Evolutionary conservation across 495 filamentous ascomycete species (phyloP).

Genomic region (Aspergillus avenaceus): DNA sequence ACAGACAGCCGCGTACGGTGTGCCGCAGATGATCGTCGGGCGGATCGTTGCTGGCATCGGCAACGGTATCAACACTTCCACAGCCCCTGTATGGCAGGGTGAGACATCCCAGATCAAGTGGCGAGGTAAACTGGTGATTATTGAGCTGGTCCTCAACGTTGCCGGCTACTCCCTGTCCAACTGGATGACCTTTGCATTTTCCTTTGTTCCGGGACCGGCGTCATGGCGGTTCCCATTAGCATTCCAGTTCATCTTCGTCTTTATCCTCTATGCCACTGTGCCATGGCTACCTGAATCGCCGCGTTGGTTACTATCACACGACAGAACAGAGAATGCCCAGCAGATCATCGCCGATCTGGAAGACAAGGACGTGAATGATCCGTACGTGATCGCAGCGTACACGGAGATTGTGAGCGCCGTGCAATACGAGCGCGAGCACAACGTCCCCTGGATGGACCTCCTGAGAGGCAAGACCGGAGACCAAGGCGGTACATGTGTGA

Average conservation of each 20-base stretch:
- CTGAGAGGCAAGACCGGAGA: constrained; percentile 30
- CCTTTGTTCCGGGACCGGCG: constrained; percentile 39
- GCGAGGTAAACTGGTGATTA: constrained; percentile 58
- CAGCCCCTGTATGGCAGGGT: constrained; percentile 63
- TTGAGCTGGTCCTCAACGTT: constrained; percentile 60
- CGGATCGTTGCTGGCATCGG: constrained; percentile 43
- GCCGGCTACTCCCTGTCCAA: constrained; percentile 51
- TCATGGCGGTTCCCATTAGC: constrained; percentile 52
- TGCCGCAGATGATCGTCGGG: constrained; percentile 60
- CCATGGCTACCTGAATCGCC: constrained; percentile 56
- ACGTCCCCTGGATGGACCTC: constrained; percentile 41
- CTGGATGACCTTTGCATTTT: constrained; percentile 56
- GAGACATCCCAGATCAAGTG: constrained; percentile 56
- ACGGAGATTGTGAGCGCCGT: constrained; percentile 43
- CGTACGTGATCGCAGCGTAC: constrained; percentile 37
- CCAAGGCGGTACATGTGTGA: constrained; percentile 33
- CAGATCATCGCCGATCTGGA: constrained; percentile 47
- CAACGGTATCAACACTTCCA: constrained; percentile 63
- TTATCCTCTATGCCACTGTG: constrained; percentile 43
- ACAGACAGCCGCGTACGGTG: constrained; percentile 50
- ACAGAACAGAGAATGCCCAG: constrained; percentile 36
- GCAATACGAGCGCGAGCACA: constrained; percentile 43
- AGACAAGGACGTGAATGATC: constrained; percentile 36
- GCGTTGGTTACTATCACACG: constrained; percentile 46
- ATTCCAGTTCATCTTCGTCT: constrained; percentile 52